Evolutionary conservation across 2,329 filamentous ascomycete genomes (phyloP).

Genomic region (Fusarium hostae): DNA sequence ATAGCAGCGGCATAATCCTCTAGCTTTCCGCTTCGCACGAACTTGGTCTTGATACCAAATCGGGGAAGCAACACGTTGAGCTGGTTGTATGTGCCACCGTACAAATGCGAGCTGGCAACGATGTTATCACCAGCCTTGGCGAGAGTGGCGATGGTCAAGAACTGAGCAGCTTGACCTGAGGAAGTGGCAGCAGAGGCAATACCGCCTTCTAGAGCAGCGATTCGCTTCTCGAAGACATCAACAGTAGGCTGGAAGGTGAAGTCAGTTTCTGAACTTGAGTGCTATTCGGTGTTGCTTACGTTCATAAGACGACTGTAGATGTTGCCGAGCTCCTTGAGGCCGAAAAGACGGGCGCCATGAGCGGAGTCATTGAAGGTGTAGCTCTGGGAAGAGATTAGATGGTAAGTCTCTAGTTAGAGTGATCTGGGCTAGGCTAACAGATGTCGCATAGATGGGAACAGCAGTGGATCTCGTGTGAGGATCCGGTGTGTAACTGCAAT

Average conservation of each 20-base stretch:
- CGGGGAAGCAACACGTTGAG: conserved; percentile 90
- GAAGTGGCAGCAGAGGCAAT: conserved; percentile 85
- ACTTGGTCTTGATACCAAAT: conserved; percentile 87
- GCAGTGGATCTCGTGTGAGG: conserved; percentile 85
- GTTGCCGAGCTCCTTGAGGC: conserved; percentile 96
- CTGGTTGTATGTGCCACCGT: conserved; percentile 97
- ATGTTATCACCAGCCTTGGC: conserved; percentile 93
- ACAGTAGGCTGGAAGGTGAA: conserved; percentile 75
- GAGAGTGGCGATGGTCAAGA: conserved; percentile 86
- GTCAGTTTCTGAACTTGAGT: not conserved
- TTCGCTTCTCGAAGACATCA: conserved; percentile 95
- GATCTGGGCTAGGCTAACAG: conserved; percentile 53
- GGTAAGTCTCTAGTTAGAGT: not conserved
- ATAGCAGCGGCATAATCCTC: conserved; percentile 84
- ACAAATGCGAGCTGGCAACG: conserved; percentile 87
- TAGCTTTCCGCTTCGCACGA: conserved; percentile 81
- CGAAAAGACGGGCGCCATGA: conserved; percentile 93
- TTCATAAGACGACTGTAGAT: conserved; percentile 98
- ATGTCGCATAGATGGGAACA: conserved; percentile 95
- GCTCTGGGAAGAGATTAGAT: conserved; percentile 63
- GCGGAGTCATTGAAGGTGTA: conserved; percentile 96
- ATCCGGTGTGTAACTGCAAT: conserved; percentile 58
- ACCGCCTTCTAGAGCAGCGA: conserved; percentile 92
- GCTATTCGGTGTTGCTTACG: conserved; percentile 58
- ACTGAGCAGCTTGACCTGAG: conserved; percentile 91